phyloP scores from a whole-genome alignment of 2,329 filamentous ascomycete species.

The Trichoderma citrinoviride region DNA sequence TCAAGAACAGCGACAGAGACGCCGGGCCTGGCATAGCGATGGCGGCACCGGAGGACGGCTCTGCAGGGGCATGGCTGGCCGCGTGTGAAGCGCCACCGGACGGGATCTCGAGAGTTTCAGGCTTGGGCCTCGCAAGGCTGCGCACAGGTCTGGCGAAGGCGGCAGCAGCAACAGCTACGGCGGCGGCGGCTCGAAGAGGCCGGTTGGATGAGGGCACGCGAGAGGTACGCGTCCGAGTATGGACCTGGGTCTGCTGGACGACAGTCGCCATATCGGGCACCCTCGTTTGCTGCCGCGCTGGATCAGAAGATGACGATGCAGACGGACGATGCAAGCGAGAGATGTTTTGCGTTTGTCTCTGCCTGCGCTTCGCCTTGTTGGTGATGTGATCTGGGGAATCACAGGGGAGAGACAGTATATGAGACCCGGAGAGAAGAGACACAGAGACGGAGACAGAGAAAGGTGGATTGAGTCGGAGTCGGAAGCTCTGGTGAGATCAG shows the following conservation, averaged over 20 bases:
- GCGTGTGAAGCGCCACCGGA: background rate
- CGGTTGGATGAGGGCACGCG: slow-evolving; percentile 18
- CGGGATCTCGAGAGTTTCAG: slow-evolving; percentile 1
- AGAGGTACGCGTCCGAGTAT: slow-evolving; percentile 22
- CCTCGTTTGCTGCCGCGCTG: slow-evolving; percentile 12
- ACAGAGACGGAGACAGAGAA: background rate
- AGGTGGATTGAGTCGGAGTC: background rate
- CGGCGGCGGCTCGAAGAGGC: slow-evolving; percentile 10
- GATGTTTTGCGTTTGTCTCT: slow-evolving; percentile 7
- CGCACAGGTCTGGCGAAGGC: slow-evolving; percentile 11
- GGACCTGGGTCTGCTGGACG: slow-evolving; percentile 20
- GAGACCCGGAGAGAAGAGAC: background rate
- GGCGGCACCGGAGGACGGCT: background rate
- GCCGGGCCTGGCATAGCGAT: slow-evolving; percentile 23
- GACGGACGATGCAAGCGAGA: slow-evolving; percentile 4
- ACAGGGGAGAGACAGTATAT: background rate
- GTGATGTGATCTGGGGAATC: background rate
- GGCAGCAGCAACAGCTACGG: slow-evolving; percentile 13
- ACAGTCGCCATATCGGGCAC: slow-evolving; percentile 22
- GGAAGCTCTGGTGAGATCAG: background rate
- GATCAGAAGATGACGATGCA: slow-evolving; percentile 2
- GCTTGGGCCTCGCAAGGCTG: slow-evolving; percentile 2
- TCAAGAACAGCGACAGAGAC: slow-evolving; percentile 59
- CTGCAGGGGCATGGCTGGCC: slow-evolving; percentile 4
- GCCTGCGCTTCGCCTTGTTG: background rate